Percentiles rank a stretch among this genome's conserved stretches.
phyloP scores from a whole-genome alignment of 768 basidiomycete genomes.

The Suillus decipiens region DNA sequence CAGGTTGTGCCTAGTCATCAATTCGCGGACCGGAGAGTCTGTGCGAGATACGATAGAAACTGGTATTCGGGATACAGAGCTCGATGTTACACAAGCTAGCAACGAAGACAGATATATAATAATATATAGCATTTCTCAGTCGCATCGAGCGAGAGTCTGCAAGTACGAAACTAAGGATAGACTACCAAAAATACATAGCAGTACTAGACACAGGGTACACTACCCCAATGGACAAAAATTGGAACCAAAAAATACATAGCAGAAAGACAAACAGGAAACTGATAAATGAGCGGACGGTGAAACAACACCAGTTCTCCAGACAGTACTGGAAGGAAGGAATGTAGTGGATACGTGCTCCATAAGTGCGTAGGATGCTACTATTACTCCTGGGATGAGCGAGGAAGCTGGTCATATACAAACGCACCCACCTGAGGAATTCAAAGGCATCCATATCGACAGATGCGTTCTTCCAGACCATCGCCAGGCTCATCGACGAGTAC shows the following conservation, averaged over 20 bases:
- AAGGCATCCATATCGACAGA: constrained; percentile 19
- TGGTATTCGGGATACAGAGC: not conserved
- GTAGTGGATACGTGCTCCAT: not conserved
- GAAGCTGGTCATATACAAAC: not conserved
- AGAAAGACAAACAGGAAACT: no score
- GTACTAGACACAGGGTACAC: no score
- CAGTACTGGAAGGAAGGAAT: not conserved
- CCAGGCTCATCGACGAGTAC: not conserved
- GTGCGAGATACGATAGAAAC: no score
- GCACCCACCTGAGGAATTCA: not conserved
- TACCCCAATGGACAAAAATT: no score
- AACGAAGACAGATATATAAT: not conserved
- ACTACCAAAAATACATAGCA: not conserved
- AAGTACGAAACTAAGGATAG: not conserved
- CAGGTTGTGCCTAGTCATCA: not conserved
- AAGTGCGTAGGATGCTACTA: not conserved
- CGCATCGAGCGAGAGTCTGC: constrained; percentile 4
- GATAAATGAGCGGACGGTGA: constrained; percentile 1
- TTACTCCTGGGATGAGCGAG: not conserved
- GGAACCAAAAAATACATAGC: not conserved
- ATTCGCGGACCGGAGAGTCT: no score
- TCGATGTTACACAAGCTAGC: not conserved
- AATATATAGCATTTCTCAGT: not conserved
- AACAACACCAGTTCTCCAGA: not conserved
- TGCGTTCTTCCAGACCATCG: constrained; percentile 12